Evolutionary conservation across 805 yeast genomes (phyloP), one percentile per base, ranked within the genome.

Genomic region (Tetrapisispora fleetii): DNA sequence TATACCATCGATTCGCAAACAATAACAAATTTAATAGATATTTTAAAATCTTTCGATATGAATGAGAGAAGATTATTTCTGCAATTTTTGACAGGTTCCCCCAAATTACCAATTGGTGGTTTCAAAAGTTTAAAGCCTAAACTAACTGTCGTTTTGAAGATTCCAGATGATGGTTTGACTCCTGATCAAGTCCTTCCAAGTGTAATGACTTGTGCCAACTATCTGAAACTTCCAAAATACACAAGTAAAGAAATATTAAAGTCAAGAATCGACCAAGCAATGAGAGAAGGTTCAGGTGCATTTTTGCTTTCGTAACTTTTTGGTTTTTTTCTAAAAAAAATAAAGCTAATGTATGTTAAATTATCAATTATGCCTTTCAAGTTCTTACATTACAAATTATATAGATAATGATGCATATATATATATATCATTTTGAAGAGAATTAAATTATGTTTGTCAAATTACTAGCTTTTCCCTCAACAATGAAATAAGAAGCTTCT

Each of bases 181-280:
- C 76, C 85, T 5, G 95, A 91, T 64, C 88, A 81, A 52, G 89
- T 83, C 59, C 71, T 93, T 49, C 98, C 99, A 1, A 87, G 96
- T 67, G 99, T 93, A 2, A 91, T 91, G 99, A 91, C 99, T 0
- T 91, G 99, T 71, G 97, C 95, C 3, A 91, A 91, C 62, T 93
- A 91, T 61, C 72, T 91, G 55, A 91, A 91, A 63, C 69, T 93
- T 19, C 98, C 99, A 5, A 78, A 84, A 53, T 93, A 91, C 62
- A 75, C 87, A 3, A 69, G 76, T 35, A 75, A 73, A 50, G 80
- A 73, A 17, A 65, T 85, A 1, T 74, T 93, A 82, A 69, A 64
- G 45, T 61, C 70, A 32, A 71, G 84, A 46, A 66, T 93, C 8
- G 45, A 66, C 13, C 83, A 78, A 51, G 97, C 98, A 0, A 78